Conservation (phyloP, 2,329 filamentous ascomycete species). For the Epichloe amarillans region DNA sequence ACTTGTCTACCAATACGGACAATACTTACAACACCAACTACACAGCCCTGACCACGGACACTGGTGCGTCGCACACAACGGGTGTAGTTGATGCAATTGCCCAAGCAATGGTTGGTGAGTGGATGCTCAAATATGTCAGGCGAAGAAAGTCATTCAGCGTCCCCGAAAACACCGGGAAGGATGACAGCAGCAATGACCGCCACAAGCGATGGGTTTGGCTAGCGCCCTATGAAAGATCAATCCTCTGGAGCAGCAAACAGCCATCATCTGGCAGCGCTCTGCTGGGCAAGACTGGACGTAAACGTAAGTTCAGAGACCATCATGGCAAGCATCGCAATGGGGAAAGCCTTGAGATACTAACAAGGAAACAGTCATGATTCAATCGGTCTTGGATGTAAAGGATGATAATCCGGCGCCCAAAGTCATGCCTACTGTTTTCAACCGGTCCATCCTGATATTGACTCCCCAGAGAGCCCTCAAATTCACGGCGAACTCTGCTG, state of each 20-base stretch:
- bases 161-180: conserved; percentile 49
- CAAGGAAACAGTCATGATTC: conserved; percentile 61
- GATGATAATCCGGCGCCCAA: conserved; percentile 81
- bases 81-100: conserved; percentile 93
- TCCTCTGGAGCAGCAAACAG: conserved; percentile 98
- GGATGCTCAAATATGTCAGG: conserved; percentile 87
- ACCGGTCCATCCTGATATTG: conserved; percentile 86
- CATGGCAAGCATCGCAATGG: not conserved
- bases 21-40: conserved; percentile 36
- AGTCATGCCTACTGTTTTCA: conserved; percentile 54
- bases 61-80: conserved; percentile 50
- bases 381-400: conserved; percentile 93
- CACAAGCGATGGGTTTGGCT: conserved; percentile 99
- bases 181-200: conserved; percentile 61
- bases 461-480: conserved; percentile 90
- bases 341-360: conserved; percentile 14
- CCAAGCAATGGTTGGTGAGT: conserved; percentile 95
- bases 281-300: conserved; percentile 87
- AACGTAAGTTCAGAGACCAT: conserved; percentile 50
- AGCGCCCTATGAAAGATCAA: conserved; percentile 86
- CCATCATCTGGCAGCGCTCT: conserved; percentile 76
- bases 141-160: conserved; percentile 85
- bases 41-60: conserved; percentile 30
- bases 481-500: conserved; percentile 71
- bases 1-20: conserved; percentile 40